Percentiles rank a stretch among this genome's conserved stretches.
phyloP scores from a whole-genome alignment of 2,329 filamentous ascomycete genomes.

The Juglanconis sp. region DNA sequence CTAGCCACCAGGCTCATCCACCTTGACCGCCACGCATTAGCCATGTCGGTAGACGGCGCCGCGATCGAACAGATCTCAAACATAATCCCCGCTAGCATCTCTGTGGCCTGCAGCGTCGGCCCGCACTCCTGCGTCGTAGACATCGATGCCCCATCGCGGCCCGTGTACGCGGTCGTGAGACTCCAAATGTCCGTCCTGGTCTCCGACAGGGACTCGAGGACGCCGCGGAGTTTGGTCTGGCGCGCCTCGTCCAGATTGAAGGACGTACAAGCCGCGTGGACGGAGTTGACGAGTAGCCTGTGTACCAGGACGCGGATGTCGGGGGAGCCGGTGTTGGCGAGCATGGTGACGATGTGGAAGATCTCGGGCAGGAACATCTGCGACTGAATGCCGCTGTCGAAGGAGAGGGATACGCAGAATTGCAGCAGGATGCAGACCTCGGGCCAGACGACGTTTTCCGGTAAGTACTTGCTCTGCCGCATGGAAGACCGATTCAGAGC shows the following conservation, averaged over 20 bases:
- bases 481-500: conserved; percentile 65
- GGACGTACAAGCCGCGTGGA: conserved; percentile 65
- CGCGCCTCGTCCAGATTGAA: conserved; percentile 60
- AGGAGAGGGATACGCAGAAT: conserved; percentile 64
- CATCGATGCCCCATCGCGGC: conserved; percentile 52
- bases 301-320: conserved; percentile 59
- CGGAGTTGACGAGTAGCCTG: conserved; percentile 61
- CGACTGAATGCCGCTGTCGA: conserved; percentile 64
- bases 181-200: conserved; percentile 57
- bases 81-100: conserved; percentile 58
- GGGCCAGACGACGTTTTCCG: conserved; percentile 67
- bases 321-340: conserved; percentile 60
- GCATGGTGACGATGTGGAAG: conserved; percentile 69
- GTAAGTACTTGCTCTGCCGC: conserved; percentile 61
- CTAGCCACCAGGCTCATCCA: conserved; percentile 74
- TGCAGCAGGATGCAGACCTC: conserved; percentile 66
- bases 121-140: conserved; percentile 53
- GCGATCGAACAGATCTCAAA: conserved; percentile 63
- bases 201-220: conserved; percentile 58
- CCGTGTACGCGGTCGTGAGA: conserved; percentile 37
- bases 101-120: conserved; percentile 52
- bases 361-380: conserved; percentile 67
- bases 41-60: conserved; percentile 61
- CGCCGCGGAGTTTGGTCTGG: conserved; percentile 52
- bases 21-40: conserved; percentile 66